Evolutionary conservation across 257 asterid genomes (phyloP).

Genomic region (Misopates orontium): DNA sequence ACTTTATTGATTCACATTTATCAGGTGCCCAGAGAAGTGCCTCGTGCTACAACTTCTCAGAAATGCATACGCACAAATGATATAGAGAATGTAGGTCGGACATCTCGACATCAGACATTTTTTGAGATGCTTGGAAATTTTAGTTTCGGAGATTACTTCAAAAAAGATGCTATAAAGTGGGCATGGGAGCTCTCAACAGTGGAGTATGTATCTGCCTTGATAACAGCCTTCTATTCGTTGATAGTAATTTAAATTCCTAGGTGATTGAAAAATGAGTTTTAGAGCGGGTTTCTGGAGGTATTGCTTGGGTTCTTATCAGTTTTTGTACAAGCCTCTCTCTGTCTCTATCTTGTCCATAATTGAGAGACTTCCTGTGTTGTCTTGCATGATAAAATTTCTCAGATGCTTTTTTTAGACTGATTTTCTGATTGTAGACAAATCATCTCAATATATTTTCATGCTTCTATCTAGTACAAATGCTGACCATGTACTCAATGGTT

Average conservation of each 20-base stretch:
- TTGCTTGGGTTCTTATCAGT: too few relatives aligned
- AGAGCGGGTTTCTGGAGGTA: too few relatives aligned
- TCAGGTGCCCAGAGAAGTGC: conserved; percentile 88
- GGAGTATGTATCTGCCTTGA: conserved; percentile 57
- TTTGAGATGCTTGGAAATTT: conserved; percentile 99
- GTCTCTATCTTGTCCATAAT: too few relatives aligned
- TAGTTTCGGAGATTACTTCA: conserved; percentile 97
- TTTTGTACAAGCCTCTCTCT: too few relatives aligned
- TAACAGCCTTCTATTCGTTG: conserved; percentile 20
- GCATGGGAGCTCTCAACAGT: conserved; percentile 93
- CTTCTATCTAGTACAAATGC: too few relatives aligned
- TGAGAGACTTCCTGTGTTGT: neutral
- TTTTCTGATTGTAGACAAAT: too few relatives aligned
- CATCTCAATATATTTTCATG: too few relatives aligned
- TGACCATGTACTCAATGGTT: too few relatives aligned
- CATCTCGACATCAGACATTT: conserved; percentile 96
- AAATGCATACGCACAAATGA: conserved; percentile 93
- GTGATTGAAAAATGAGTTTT: neutral
- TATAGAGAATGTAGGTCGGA: conserved; percentile 87
- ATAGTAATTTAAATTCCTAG: conserved; percentile 16
- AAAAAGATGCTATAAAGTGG: conserved; percentile 88
- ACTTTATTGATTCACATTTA: conserved; percentile 26
- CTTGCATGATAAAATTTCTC: neutral
- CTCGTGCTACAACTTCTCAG: conserved; percentile 92
- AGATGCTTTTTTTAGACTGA: neutral